Conservation (phyloP, 352 stramenopile genomes). For the Phytopythium boreale region DNA sequence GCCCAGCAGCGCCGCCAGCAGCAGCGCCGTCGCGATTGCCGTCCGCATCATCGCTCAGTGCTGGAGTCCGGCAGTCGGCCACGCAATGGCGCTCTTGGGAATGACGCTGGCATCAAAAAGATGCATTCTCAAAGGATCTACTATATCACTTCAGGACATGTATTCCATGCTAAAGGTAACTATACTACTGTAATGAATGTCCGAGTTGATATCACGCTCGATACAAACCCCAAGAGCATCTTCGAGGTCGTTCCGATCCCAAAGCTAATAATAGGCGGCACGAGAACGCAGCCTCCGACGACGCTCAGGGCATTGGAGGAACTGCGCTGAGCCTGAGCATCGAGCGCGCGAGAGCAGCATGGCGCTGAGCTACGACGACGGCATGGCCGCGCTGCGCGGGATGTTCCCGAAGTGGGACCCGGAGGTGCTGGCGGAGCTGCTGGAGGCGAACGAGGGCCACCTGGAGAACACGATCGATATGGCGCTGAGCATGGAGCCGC, state of each 20-base stretch:
- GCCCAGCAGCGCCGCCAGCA: slow-evolving; percentile 17
- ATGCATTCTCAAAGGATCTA: background rate
- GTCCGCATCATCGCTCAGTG: slow-evolving; percentile 14
- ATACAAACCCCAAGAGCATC: no score
- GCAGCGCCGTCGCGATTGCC: slow-evolving; percentile 10
- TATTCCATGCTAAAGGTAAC: background rate
- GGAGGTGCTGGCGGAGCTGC: slow-evolving; percentile 50
- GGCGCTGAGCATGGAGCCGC: slow-evolving; percentile 64
- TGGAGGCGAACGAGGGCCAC: slow-evolving; percentile 63
- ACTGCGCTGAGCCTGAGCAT: background rate
- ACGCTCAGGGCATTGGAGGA: no score
- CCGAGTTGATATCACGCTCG: background rate
- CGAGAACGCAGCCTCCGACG: no score
- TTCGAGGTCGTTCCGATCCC: background rate
- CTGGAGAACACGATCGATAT: slow-evolving; percentile 76
- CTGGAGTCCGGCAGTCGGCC: background rate
- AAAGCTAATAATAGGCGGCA: background rate
- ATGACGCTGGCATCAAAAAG: background rate
- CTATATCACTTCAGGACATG: background rate
- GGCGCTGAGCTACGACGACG: slow-evolving; percentile 56
- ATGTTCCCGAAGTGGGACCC: slow-evolving; percentile 82
- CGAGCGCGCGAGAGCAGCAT: slow-evolving; percentile 30
- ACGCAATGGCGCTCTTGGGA: background rate
- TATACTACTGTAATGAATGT: background rate
- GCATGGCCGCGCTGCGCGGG: slow-evolving; percentile 52